These are phyloP conservation scores for Coemansia pectinata DNA, from an alignment of 192 early-diverging fungal genomes.

Conservation along the genomic window DNA sequence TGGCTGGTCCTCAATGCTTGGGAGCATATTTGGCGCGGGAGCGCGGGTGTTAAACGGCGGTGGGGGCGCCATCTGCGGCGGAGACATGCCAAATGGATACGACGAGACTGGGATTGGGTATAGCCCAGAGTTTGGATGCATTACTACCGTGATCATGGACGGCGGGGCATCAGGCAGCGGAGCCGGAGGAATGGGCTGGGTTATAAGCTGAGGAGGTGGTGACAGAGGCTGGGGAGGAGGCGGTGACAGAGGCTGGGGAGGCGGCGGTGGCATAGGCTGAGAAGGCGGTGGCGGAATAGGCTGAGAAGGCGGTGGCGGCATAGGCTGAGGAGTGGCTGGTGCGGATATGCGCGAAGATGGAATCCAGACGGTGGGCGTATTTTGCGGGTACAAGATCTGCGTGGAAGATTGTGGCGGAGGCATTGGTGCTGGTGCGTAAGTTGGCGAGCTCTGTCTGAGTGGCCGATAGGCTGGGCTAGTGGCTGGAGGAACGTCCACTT, in stretches of 20 bases:
- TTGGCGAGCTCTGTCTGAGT: background rate
- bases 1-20: background rate
- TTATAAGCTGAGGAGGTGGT: background rate
- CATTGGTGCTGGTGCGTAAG: background rate
- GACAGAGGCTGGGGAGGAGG: background rate
- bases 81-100: slow-evolving; percentile 8
- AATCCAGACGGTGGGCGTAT: slow-evolving; percentile 31
- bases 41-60: slow-evolving; percentile 1
- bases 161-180: background rate
- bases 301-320: background rate
- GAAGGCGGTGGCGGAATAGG: too few species aligned
- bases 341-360: background rate
- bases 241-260: background rate
- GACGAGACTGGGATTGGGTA: background rate
- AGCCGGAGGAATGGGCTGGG: background rate
- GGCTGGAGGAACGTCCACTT: background rate
- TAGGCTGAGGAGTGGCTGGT: background rate
- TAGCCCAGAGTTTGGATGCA: slow-evolving; percentile 6
- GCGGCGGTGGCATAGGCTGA: background rate
- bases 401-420: background rate
- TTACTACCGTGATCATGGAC: slow-evolving; percentile 8
- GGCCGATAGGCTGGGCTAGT: background rate
- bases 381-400: slow-evolving; percentile 7
- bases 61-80: background rate
- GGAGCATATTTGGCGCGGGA: background rate